Base-by-base conservation (phyloP, 108 stramenopile species). In the Cyclotella kingstonii region DNA sequence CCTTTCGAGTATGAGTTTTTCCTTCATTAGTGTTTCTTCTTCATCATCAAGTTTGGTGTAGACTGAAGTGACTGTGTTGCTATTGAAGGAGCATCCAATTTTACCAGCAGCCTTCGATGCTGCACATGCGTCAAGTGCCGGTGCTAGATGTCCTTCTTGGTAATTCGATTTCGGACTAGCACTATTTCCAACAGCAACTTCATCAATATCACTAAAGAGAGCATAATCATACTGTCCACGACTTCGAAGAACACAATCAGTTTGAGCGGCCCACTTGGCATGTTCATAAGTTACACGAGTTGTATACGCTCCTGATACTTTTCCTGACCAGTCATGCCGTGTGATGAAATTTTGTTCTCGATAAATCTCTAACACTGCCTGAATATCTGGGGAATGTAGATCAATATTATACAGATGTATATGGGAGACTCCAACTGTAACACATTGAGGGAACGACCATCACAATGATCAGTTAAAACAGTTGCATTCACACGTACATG, bases 261-360 rank as follows among this genome's bases (percentile, higher is more conserved):
- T 60, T 45, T 74, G 73, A 41, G 73, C 58, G 34, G 73, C 73
- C 73, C 73, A 74, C 55, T 74, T 74, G 18, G 73, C 73, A 60
- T 74, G 73, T 44, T 74, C 73, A 46, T 74, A 74, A 5, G 73
- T 66, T 54, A 54, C 42, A 12, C 46, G 45, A 38, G 73, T 74
- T 33, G 73, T 74, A 51, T 74, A 74, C 27, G 36, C 36, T 10
- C 63, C 63, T 33, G 73, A 74, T 8, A 60, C 73, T 55, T 74
- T 74, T 12, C 15, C 40, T 8, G 73, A 74, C 73, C 73, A 74
- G 52, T 74, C 73, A 52, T 74, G 73, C 5, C 73, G 64, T 2
- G 73, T 74, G 15, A 74, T 43, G 21, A 74, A 74, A 10, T 60
- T 65, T 48, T 66, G 52, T 22, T 60, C 21, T 48, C 73, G 39